Base-by-base conservation (phyloP, 1,284 basidiomycete species). In the Trichosporon ovoides region DNA sequence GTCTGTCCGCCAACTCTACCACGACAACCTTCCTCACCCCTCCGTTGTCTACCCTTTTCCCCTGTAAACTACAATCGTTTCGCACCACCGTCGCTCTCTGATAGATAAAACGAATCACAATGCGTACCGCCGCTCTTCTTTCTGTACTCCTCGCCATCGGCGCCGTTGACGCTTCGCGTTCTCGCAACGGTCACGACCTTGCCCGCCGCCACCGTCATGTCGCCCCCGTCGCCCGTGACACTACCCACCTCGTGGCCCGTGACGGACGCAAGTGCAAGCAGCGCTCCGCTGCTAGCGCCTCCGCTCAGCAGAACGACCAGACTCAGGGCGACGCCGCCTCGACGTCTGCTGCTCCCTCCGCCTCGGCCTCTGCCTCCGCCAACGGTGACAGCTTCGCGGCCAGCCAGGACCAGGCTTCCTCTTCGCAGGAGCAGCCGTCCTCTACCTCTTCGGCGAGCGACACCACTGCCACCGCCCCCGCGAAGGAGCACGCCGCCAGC, bases 31-130 rank as follows among this genome's bases (percentile, higher is more conserved):
- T 9, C 16, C n/a, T n/a, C n/a, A n/a, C 13, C 34, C 33, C 22
- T 20, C 20, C 46, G 22, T 38, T 19, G 40, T 56, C 53, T 14
- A n/a, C 18, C 1, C 34, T 31, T 7, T 43, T 20, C 34, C 24
- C 53, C 33, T 48, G 33, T 28, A 55, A n/a, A n/a, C 43, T 43
- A 36, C 40, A 20, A 19, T 55, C 53, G 20, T 55, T 49, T 55
- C 20, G 24, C 53, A 7, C 35, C 40, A 24, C 34, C 16, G 14
- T 49, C 33, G n/a, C 33, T 34, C 48, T 24, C 16, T 46, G 35
- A 43, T 7, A 48, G 28, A 36, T 11, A 31, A 12, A 36, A 38
- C n/a, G 24, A 38, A 13, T 22, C 35, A 38, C 24, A 14, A 36
- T 35, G 34, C 33, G 28, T 46, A 19, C 34, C 33, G 20, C 34